These are phyloP conservation scores for Phialophora macrospora DNA, from an alignment of 2,329 filamentous ascomycete species.

Conservation along the genomic window DNA sequence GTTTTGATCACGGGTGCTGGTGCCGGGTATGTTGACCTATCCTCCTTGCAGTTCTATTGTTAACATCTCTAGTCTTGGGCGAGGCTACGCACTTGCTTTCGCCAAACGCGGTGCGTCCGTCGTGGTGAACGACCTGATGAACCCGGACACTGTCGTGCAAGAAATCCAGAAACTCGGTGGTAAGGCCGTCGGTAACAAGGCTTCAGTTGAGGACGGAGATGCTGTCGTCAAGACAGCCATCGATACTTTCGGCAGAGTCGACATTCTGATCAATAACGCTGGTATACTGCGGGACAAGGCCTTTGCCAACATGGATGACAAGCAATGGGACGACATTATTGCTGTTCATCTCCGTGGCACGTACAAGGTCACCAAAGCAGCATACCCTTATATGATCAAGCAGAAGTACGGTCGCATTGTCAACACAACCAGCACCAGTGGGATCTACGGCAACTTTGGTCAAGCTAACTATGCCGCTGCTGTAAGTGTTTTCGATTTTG, in stretches of 20 bases:
- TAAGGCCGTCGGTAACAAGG: slow-evolving; percentile 90
- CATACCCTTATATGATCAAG: slow-evolving; percentile 96
- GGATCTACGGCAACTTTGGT: slow-evolving; percentile 98
- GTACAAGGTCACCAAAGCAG: slow-evolving; percentile 95
- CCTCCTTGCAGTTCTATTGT: slow-evolving; percentile 31
- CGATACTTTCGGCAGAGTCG: slow-evolving; percentile 88
- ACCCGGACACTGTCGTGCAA: slow-evolving; percentile 86
- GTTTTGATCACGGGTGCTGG: slow-evolving; percentile 87
- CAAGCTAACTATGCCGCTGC: slow-evolving; percentile 96
- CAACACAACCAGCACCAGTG: slow-evolving; percentile 95
- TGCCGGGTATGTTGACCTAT: slow-evolving; percentile 62
- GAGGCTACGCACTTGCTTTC: slow-evolving; percentile 86
- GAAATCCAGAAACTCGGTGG: slow-evolving; percentile 91
- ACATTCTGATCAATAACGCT: slow-evolving; percentile 97
- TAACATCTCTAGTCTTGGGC: slow-evolving; percentile 70
- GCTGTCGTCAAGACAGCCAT: slow-evolving; percentile 90
- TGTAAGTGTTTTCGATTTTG: slow-evolving; percentile 56
- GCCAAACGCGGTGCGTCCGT: slow-evolving; percentile 81
- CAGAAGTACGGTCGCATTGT: slow-evolving; percentile 97
- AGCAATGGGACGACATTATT: slow-evolving; percentile 87
- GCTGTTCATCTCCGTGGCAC: slow-evolving; percentile 92
- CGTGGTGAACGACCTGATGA: slow-evolving; percentile 93
- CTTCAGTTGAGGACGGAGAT: slow-evolving; percentile 90
- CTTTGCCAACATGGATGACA: slow-evolving; percentile 96
- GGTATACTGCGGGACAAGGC: slow-evolving; percentile 98